Evolutionary conservation across 768 basidiomycete genomes (phyloP), one percentile per base, ranked within the genome.

Genomic region (Mycena metata): DNA sequence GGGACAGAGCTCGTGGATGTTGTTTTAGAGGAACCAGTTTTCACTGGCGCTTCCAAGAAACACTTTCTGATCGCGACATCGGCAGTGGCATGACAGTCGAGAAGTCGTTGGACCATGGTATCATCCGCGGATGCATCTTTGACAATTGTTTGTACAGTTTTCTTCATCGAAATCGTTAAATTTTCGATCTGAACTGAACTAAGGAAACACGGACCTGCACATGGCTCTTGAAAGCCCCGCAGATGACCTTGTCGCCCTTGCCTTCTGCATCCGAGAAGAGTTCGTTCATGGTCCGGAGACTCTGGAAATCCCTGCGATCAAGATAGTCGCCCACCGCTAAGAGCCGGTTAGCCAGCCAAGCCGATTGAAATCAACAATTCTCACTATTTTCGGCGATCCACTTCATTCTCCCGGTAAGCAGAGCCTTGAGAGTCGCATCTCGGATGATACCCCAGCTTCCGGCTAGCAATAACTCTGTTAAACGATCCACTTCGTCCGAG

Each of bases 71-170:
- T 82, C 7, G 87, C 79, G 0, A 76, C 74, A 70, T 92, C 88
- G 2, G 86, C 84, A 41, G 87, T 83, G 8, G 83, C 75, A 74
- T 92, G 94, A 80, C 93, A 88, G 11, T 86, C 80, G 41, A 96
- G 84, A 0, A 96, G 85, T 21, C 85, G 83, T 21, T 87, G 83
- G 5, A 96, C 90, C 94, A 96, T 96, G 21, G 86, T 82, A 13
- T 93, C 94, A 61, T 96, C 95, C 16, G 80, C 81, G 7, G 79
- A 79, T 4, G 72, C 69, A 73, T 94, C 90, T 52, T 84, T 86
- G 65, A 96, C 91, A 66, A 96, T 90, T n/a, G 74, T 71, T 60
- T 84, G 78, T 2, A 94, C 93, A 0, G 79, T 82, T 30, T 76
- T 78, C 93, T 6, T n/a, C 21, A 16, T 16, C 21, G 15, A 56